Percentiles rank a stretch among this genome's conserved stretches.
Conservation (phyloP, 2,329 filamentous ascomycete genomes). For the Fusarium domesticum region DNA sequence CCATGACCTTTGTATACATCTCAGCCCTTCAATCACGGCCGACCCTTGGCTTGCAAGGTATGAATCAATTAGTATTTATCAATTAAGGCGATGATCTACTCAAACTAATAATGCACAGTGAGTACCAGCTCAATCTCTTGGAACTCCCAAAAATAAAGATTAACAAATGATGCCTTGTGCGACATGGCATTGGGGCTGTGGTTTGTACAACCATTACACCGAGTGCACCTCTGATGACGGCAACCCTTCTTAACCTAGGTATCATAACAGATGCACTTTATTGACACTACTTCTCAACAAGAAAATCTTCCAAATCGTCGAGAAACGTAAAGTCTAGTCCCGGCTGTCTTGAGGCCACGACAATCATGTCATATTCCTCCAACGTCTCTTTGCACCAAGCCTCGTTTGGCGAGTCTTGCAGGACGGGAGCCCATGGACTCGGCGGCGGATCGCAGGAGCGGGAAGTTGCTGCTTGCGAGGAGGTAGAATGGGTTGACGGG, state of each 20-base stretch:
- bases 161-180: not conserved
- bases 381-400: constrained; percentile 38
- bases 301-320: constrained; percentile 33
- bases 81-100: not conserved
- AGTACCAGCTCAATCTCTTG: not conserved
- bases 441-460: constrained; percentile 43
- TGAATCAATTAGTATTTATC: not conserved
- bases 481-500: constrained; percentile 54
- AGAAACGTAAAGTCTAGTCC: constrained; percentile 39
- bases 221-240: too few species aligned
- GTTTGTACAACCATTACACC: not conserved
- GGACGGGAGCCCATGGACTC: constrained; percentile 42
- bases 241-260: too few species aligned
- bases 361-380: constrained; percentile 38
- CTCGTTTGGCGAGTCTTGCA: constrained; percentile 33
- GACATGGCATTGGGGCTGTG: not conserved
- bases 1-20: not conserved
- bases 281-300: constrained; percentile 39
- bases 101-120: not conserved
- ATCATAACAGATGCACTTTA: not conserved
- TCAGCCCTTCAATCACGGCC: not conserved
- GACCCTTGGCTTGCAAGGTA: not conserved
- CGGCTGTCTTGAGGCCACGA: constrained; percentile 40
- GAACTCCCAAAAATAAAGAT: not conserved
- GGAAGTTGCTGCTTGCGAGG: constrained; percentile 44